Evolutionary conservation across 306 rosid genomes (phyloP).

Genomic region (Inga leiocalycina): DNA sequence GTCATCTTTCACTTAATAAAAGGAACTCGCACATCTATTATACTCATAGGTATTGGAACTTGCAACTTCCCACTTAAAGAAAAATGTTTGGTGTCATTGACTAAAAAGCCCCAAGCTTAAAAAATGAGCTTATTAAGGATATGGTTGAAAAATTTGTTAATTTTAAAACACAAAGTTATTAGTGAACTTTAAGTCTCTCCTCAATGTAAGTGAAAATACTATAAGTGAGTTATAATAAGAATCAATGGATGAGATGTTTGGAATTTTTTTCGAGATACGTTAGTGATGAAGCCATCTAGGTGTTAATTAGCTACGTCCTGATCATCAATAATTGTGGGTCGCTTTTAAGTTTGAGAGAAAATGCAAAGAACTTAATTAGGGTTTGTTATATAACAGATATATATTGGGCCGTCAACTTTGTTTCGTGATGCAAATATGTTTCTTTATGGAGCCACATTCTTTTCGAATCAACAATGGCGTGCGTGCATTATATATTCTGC

Average conservation of each 20-base stretch:
- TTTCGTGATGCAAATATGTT: slow-evolving; percentile 19
- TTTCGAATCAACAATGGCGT: slow-evolving; percentile 1
- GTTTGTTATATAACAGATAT: neutral
- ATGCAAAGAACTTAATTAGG: slow-evolving; percentile 8
- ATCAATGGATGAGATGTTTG: neutral
- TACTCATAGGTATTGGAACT: no score
- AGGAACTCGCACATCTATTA: no score
- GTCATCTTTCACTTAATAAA: no score
- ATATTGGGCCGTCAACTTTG: slow-evolving; percentile 35
- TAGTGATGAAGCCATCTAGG: neutral
- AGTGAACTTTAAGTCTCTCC: no score
- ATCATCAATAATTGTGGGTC: slow-evolving; percentile 17
- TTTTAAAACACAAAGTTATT: neutral
- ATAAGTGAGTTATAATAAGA: neutral
- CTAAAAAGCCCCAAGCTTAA: no score
- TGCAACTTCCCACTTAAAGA: no score
- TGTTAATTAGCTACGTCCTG: neutral
- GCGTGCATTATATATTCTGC: slow-evolving; percentile 5
- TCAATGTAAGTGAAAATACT: neutral
- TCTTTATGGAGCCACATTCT: slow-evolving; percentile 9
- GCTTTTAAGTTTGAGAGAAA: neutral
- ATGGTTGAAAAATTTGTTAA: neutral
- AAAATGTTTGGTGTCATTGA: no score
- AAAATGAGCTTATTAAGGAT: neutral
- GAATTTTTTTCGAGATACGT: neutral